Evolutionary conservation across 345 rosid genomes (phyloP).

Genomic region (Euphorbia peplus): DNA sequence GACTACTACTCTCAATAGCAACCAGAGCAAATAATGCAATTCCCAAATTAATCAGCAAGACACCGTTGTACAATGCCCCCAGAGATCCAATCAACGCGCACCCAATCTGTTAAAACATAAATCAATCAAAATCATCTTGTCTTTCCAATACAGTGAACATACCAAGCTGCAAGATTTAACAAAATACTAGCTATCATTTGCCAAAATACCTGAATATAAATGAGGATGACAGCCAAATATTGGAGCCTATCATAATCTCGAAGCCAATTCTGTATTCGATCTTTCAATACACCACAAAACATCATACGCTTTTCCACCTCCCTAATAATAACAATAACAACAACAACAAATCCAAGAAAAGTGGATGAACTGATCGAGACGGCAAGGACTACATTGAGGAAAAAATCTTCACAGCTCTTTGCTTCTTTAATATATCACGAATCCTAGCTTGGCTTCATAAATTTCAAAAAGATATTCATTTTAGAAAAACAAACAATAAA

Average conservation of each 20-base stretch:
- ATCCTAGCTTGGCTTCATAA: too few species aligned
- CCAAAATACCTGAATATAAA: conserved; percentile 66
- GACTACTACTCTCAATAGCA: conserved; percentile 82
- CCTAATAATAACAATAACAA: not conserved
- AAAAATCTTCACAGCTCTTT: not conserved
- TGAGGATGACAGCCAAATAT: conserved; percentile 60
- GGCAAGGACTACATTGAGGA: conserved; percentile 7
- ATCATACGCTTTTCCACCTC: conserved; percentile 7
- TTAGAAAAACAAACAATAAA: too few species aligned
- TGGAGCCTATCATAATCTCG: conserved; percentile 74
- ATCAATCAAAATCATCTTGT: conserved; percentile 14
- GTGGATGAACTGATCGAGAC: not conserved
- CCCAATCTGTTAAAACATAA: conserved; percentile 41
- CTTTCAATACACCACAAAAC: conserved; percentile 41
- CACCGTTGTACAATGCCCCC: conserved; percentile 88
- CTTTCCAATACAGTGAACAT: not conserved
- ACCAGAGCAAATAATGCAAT: conserved; percentile 84
- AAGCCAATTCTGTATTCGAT: conserved; percentile 50
- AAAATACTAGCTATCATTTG: not conserved
- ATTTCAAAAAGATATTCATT: too few species aligned
- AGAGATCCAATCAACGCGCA: conserved; percentile 84
- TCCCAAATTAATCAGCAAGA: conserved; percentile 57
- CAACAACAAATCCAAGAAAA: not conserved
- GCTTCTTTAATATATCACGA: not conserved
- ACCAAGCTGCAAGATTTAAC: not conserved